Evolutionary conservation across 257 asterid genomes (phyloP).

Genomic region (Solanum pinnatisectum): DNA sequence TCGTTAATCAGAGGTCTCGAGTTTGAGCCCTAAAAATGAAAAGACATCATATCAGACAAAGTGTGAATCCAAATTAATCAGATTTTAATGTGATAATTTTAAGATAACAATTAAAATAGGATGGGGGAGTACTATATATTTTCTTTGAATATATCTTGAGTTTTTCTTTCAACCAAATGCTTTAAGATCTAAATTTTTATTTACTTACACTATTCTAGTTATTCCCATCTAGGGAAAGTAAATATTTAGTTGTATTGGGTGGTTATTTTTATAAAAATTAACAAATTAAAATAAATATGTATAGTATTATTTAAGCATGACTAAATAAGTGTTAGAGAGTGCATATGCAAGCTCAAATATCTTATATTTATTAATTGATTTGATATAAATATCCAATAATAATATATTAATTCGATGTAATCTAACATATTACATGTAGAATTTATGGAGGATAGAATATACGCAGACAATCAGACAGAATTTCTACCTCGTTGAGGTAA

Average conservation of each 20-base stretch:
- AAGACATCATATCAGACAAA: not conserved
- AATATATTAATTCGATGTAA: no score
- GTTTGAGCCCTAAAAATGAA: accelerated
- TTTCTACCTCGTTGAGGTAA: not conserved
- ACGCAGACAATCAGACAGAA: not conserved
- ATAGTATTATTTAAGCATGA: no score
- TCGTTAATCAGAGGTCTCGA: not conserved
- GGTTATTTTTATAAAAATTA: no score
- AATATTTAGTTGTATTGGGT: not conserved
- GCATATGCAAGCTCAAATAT: not conserved
- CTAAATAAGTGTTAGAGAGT: not conserved
- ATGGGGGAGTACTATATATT: not conserved
- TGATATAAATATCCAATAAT: not conserved
- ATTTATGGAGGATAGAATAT: not conserved
- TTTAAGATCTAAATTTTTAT: not conserved
- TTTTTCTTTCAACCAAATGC: not conserved
- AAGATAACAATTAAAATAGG: not conserved
- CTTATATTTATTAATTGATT: no score
- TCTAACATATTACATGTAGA: no score
- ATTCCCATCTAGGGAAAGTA: not conserved
- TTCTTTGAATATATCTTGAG: not conserved
- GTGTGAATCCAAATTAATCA: not conserved
- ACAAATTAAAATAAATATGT: no score
- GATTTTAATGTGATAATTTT: no score
- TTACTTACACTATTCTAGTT: not conserved